phyloP scores from a whole-genome alignment of 2,329 filamentous ascomycete genomes.

The Aureobasidium sp. region DNA sequence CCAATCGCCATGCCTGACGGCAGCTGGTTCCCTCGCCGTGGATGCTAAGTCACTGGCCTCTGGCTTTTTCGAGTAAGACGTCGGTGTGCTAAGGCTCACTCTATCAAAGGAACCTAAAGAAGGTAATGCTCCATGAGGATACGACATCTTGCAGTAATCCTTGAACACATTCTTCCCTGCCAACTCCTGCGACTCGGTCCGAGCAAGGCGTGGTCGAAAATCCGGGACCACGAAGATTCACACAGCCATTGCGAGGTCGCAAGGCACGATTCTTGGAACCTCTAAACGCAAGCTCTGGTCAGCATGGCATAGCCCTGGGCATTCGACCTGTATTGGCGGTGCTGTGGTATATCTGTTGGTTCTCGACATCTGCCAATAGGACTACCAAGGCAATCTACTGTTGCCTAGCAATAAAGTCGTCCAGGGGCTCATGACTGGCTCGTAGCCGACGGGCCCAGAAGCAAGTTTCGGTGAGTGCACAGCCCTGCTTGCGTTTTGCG shows the following conservation, averaged over 20 bases:
- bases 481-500: not conserved
- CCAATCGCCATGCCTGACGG: slow-evolving; percentile 13
- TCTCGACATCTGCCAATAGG: slow-evolving; percentile 11
- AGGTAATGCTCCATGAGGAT: slow-evolving; percentile 27
- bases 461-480: not conserved
- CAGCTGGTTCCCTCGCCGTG: slow-evolving; percentile 12
- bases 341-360: slow-evolving; percentile 31
- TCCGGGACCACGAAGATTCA: slow-evolving; percentile 18
- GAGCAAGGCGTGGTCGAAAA: slow-evolving; percentile 14
- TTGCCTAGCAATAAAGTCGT: not conserved
- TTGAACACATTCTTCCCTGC: slow-evolving; percentile 34
- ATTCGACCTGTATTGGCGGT: slow-evolving; percentile 28
- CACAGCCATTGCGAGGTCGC: slow-evolving; percentile 19
- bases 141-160: slow-evolving; percentile 31
- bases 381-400: not conserved
- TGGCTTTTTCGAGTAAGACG: slow-evolving; percentile 24
- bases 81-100: slow-evolving; percentile 19
- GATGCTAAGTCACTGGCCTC: not conserved
- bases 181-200: slow-evolving; percentile 25
- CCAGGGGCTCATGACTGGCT: not conserved
- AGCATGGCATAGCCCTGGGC: slow-evolving; percentile 32
- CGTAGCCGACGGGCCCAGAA: not conserved
- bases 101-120: slow-evolving; percentile 24
- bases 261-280: slow-evolving; percentile 26
- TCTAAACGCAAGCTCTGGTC: slow-evolving; percentile 24